Conservation (phyloP, 345 rosid species). For the Jatropha curcas region DNA sequence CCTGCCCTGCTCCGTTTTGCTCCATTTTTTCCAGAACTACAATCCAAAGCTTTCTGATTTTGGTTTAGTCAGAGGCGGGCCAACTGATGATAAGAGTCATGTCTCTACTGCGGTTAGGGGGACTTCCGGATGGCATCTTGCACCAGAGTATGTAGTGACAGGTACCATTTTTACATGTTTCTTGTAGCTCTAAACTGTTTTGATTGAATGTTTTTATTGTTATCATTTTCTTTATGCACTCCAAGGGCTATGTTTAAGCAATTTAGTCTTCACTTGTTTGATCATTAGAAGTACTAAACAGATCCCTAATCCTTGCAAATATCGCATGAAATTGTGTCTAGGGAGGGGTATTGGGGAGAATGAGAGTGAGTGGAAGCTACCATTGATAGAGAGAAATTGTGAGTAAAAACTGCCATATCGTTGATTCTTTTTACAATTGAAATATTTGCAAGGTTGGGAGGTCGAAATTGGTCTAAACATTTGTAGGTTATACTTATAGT, state of each 20-base stretch:
- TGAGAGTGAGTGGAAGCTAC: neutral
- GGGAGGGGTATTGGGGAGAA: too few species aligned
- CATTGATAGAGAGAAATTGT: neutral
- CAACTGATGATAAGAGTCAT: conserved; percentile 80
- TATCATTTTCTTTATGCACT: too few species aligned
- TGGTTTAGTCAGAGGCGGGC: conserved; percentile 93
- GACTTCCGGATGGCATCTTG: conserved; percentile 92
- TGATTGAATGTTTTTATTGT: neutral
- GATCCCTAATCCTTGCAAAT: neutral
- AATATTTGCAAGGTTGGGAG: too few species aligned
- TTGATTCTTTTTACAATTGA: too few species aligned
- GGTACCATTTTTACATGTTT: conserved; percentile 33
- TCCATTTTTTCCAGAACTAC: conserved; percentile 51
- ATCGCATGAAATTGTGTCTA: neutral
- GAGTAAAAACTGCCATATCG: neutral
- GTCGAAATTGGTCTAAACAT: too few species aligned
- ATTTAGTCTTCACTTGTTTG: neutral
- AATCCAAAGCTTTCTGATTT: conserved; percentile 95
- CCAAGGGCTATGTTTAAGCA: neutral
- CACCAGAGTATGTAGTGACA: conserved; percentile 90
- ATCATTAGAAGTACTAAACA: neutral
- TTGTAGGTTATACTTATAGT: too few species aligned
- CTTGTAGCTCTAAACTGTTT: neutral
- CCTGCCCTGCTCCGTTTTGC: neutral
- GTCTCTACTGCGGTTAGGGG: conserved; percentile 94